Evolutionary conservation across 306 rosid species (phyloP).

Genomic region (Malus sieversii): DNA sequence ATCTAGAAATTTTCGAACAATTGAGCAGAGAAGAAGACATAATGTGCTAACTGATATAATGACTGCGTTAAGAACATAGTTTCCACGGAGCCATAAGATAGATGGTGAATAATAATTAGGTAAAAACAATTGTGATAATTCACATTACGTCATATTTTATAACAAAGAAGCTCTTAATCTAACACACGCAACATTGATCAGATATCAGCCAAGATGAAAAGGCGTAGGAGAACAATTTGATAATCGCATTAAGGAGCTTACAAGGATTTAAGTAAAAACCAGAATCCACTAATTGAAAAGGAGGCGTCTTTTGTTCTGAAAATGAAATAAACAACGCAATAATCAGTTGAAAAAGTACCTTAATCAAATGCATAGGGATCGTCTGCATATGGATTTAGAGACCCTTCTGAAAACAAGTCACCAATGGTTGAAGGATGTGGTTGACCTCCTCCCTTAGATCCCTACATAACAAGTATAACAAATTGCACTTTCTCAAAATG

Average conservation of each 20-base stretch:
- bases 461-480: slow-evolving; percentile 29
- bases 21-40: too few relatives aligned
- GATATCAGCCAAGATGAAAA: background rate
- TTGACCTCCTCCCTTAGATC: slow-evolving; percentile 41
- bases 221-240: background rate
- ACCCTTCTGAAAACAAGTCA: slow-evolving; percentile 93
- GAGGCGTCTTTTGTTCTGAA: background rate
- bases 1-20: too few relatives aligned
- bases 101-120: background rate
- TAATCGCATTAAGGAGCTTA: background rate
- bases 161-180: background rate
- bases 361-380: slow-evolving; percentile 95
- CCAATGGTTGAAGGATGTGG: slow-evolving; percentile 71
- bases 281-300: background rate
- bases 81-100: background rate
- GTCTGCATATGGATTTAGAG: slow-evolving; percentile 92
- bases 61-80: background rate
- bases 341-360: slow-evolving; percentile 44
- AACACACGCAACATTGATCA: background rate
- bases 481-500: background rate
- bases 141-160: background rate
- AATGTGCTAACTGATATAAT: too few relatives aligned
- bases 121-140: background rate
- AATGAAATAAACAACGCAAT: slow-evolving; percentile 8
- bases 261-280: background rate